Conservation (phyloP, 305 asterid genomes). For the Coffea humblotiana region DNA sequence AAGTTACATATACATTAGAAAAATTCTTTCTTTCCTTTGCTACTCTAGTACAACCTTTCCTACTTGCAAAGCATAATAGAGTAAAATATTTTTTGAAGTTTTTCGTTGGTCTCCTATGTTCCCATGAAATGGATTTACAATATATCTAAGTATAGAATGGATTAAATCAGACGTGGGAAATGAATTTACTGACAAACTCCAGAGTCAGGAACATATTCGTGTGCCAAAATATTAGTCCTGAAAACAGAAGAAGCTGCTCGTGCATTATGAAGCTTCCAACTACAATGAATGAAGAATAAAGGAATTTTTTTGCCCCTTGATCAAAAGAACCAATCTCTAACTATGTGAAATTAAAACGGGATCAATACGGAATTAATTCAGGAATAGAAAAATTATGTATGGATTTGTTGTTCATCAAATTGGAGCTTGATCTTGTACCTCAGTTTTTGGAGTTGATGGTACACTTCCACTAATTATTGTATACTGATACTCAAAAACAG, state of each 20-base stretch:
- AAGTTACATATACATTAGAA: too few relatives aligned
- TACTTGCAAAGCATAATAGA: background rate
- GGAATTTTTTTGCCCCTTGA: background rate
- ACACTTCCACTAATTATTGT: conserved; percentile 4
- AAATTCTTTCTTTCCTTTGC: background rate
- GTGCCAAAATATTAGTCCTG: background rate
- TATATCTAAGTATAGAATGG: background rate
- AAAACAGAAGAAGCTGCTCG: background rate
- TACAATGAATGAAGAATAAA: background rate
- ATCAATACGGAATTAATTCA: background rate
- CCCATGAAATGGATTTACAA: background rate
- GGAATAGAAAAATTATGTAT: background rate
- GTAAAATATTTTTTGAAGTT: background rate
- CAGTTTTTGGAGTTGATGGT: background rate
- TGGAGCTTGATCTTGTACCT: background rate
- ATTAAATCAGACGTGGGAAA: background rate
- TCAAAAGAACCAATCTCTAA: background rate
- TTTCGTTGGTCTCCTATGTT: background rate
- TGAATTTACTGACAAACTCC: background rate
- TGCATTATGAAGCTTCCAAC: background rate
- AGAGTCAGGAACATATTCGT: background rate
- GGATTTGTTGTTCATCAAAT: background rate
- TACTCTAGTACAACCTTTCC: background rate
- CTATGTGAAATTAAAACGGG: background rate
- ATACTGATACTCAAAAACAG: conserved; percentile 36